Percentiles rank a stretch among this genome's conserved stretches.
Conservation (phyloP, 345 rosid genomes). For the Jatropha curcas region DNA sequence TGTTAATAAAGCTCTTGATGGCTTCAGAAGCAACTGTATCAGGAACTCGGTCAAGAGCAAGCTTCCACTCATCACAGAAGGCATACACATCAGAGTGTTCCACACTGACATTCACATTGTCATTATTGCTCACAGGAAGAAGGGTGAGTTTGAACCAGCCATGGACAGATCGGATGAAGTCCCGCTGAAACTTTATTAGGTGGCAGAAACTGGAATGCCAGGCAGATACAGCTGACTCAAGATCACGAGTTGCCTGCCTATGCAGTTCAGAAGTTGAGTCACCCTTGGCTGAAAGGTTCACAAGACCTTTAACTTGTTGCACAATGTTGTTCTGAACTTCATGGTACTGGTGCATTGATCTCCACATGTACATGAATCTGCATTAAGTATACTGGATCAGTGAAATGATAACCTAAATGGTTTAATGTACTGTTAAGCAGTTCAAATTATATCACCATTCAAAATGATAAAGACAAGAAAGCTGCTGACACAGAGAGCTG, state of each 20-base stretch:
- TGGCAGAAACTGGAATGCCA: constrained; percentile 93
- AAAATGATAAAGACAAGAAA: background rate
- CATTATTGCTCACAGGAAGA: constrained; percentile 62
- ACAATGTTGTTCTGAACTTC: constrained; percentile 82
- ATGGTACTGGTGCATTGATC: constrained; percentile 80
- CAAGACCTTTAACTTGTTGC: constrained; percentile 94
- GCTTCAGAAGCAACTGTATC: constrained; percentile 98
- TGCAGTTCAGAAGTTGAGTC: constrained; percentile 90
- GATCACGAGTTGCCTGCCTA: constrained; percentile 89
- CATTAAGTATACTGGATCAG: constrained; percentile 16
- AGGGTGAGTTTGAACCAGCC: constrained; percentile 94
- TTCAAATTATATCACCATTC: background rate
- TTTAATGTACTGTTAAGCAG: background rate
- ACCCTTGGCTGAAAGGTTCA: constrained; percentile 67
- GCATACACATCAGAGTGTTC: constrained; percentile 55
- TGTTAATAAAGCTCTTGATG: constrained; percentile 87
- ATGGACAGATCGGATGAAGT: constrained; percentile 71
- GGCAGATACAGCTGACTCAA: constrained; percentile 75
- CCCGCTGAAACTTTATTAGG: constrained; percentile 80
- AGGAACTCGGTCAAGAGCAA: constrained; percentile 83
- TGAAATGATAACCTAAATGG: no score
- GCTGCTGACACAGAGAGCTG: background rate
- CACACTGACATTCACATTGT: constrained; percentile 33
- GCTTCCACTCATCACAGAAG: constrained; percentile 96
- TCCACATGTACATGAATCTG: constrained; percentile 99